These are phyloP conservation scores for Colletotrichum liaoningense DNA, from an alignment of 2,329 filamentous ascomycete genomes.

Conservation along the genomic window DNA sequence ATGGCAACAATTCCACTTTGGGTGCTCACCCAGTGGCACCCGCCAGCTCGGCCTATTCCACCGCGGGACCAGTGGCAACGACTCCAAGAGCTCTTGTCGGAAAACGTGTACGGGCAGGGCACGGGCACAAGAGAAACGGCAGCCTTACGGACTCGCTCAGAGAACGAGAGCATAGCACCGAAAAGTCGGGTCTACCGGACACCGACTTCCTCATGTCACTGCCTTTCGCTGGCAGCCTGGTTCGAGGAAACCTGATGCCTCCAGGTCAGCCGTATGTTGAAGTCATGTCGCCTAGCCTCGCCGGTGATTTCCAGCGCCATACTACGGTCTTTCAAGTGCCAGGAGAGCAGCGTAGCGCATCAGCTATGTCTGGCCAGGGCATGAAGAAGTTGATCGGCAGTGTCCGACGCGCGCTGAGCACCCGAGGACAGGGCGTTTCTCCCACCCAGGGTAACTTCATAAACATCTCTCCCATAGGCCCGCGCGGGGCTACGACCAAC, in stretches of 20 bases:
- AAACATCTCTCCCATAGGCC: conserved; percentile 61
- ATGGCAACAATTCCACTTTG: conserved; percentile 53
- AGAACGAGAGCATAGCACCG: conserved; percentile 65
- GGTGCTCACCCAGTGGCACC: conserved; percentile 66
- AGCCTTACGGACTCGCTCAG: conserved; percentile 88
- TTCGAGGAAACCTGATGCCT: conserved; percentile 86
- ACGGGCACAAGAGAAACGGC: conserved; percentile 83
- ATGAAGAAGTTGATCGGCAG: conserved; percentile 90
- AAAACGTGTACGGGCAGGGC: conserved; percentile 68
- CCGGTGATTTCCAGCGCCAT: conserved; percentile 58
- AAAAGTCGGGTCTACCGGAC: conserved; percentile 62
- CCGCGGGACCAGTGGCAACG: conserved; percentile 63
- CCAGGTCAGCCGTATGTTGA: conserved; percentile 87
- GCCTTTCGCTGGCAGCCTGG: conserved; percentile 83
- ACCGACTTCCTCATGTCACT: conserved; percentile 70
- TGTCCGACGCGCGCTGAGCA: conserved; percentile 84
- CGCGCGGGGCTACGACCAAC: conserved; percentile 66
- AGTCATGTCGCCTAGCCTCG: conserved; percentile 64
- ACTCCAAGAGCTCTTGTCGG: conserved; percentile 69
- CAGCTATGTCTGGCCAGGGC: conserved; percentile 75
- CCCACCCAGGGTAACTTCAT: conserved; percentile 60
- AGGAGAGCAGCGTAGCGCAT: conserved; percentile 50
- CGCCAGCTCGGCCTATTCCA: conserved; percentile 59
- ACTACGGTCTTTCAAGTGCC: conserved; percentile 64
- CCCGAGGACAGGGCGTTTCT: conserved; percentile 56